A percentile compares a stretch with the other conserved stretches of the same genome.
phyloP scores from a whole-genome alignment of 495 filamentous ascomycete species.

The Tuber calosporum region DNA sequence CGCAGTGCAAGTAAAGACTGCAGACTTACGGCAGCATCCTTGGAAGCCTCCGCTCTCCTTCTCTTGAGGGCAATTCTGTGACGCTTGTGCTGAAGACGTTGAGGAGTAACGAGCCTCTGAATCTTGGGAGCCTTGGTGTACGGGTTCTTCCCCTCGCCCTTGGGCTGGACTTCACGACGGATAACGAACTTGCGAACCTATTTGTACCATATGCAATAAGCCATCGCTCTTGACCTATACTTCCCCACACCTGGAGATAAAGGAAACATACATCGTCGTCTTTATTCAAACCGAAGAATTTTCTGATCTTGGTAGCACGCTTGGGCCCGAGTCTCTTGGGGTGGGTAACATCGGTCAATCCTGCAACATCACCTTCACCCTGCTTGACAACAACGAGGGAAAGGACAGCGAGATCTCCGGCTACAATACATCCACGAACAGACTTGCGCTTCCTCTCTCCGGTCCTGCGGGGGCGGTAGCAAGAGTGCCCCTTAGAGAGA shows the following conservation, averaged over 20 bases:
- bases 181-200: constrained; percentile 98
- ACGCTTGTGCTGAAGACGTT: constrained; percentile 99
- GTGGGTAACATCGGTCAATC: constrained; percentile 90
- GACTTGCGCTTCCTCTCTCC: constrained; percentile 99
- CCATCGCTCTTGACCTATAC: background rate
- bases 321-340: constrained; percentile 98
- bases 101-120: constrained; percentile 97
- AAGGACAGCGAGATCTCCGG: constrained; percentile 83
- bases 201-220: constrained; percentile 14
- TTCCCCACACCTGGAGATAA: constrained; percentile 34
- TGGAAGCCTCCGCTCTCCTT: constrained; percentile 83
- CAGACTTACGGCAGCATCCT: constrained; percentile 91
- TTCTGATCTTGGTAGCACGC: constrained; percentile 97
- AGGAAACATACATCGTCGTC: constrained; percentile 92
- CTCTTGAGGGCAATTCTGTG: constrained; percentile 96
- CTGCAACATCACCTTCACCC: constrained; percentile 86
- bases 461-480: constrained; percentile 93
- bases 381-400: constrained; percentile 94
- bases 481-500: constrained; percentile 85
- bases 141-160: constrained; percentile 88
- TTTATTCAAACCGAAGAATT: constrained; percentile 98
- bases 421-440: constrained; percentile 96
- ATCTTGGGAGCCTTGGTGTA: constrained; percentile 99
- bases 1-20: background rate
- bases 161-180: constrained; percentile 89